Percentiles rank a stretch among this genome's conserved stretches.
phyloP scores from a whole-genome alignment of 805 yeast genomes.

The Hanseniaspora valbyensis region DNA sequence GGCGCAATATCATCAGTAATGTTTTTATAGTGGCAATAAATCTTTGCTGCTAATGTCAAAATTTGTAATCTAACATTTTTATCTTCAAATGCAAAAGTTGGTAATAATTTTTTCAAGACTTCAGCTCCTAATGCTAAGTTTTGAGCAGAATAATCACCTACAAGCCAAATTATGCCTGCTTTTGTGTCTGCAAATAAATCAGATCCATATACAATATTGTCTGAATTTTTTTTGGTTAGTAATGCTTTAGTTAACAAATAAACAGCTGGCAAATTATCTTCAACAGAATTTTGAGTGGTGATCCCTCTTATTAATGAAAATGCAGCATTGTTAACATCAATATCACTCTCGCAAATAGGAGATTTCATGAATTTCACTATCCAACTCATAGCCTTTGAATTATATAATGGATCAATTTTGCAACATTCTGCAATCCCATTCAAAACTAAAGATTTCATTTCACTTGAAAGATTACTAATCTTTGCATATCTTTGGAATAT shows the following conservation, averaged over 20 bases:
- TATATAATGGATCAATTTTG: conserved; percentile 38
- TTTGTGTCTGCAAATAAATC: conserved; percentile 42
- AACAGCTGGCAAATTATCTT: conserved; percentile 43
- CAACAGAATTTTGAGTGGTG: conserved; percentile 48
- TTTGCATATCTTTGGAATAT: conserved; percentile 54
- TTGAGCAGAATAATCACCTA: conserved; percentile 62
- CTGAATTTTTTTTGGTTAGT: conserved; percentile 15
- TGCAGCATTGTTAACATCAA: conserved; percentile 45
- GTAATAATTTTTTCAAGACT: conserved; percentile 48
- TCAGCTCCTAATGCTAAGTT: conserved; percentile 58
- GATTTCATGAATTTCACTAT: conserved; percentile 25
- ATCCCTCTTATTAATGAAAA: conserved; percentile 62
- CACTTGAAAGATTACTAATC: conserved; percentile 21
- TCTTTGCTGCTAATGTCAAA: conserved; percentile 62
- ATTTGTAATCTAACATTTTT: conserved; percentile 58
- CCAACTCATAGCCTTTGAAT: conserved; percentile 51
- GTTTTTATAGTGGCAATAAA: conserved; percentile 31
- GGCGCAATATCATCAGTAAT: not conserved
- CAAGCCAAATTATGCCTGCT: conserved; percentile 79
- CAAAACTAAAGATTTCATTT: conserved; percentile 39
- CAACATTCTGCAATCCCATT: conserved; percentile 54
- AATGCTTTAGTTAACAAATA: conserved; percentile 37
- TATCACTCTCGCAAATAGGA: conserved; percentile 14
- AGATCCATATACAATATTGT: conserved; percentile 2
- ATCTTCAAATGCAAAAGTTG: conserved; percentile 43